Percentiles rank a stretch among this genome's conserved stretches.
These are phyloP conservation scores for Talaromyces sp. DNA, from an alignment of 2,329 filamentous ascomycete species.

Conservation along the genomic window DNA sequence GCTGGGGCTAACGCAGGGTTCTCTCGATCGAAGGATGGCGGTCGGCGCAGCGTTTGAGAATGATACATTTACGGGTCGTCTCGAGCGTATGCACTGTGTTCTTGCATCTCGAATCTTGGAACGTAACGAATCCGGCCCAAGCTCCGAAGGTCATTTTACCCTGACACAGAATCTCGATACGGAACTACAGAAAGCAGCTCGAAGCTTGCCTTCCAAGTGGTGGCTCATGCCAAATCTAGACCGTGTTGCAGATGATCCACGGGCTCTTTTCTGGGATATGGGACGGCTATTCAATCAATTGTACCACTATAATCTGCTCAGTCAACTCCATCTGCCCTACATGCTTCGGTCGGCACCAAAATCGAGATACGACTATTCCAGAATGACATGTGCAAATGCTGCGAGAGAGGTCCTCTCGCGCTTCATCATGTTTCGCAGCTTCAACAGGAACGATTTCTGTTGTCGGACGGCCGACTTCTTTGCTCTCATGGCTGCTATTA, in stretches of 20 bases:
- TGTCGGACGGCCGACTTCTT: constrained; percentile 30
- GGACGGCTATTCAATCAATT: constrained; percentile 48
- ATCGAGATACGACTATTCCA: constrained; percentile 47
- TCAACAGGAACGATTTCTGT: constrained; percentile 23
- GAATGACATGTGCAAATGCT: constrained; percentile 49
- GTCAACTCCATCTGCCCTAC: constrained; percentile 52
- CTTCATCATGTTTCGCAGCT: constrained; percentile 47
- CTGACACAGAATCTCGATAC: constrained; percentile 47
- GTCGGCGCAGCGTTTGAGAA: constrained; percentile 26
- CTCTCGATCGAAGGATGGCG: constrained; percentile 34
- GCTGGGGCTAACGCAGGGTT: constrained; percentile 39
- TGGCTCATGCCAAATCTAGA: constrained; percentile 41
- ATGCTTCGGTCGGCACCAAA: constrained; percentile 23
- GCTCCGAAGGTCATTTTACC: constrained; percentile 31
- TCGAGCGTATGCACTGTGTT: constrained; percentile 47
- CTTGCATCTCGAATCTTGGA: constrained; percentile 49
- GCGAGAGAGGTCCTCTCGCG: constrained; percentile 51
- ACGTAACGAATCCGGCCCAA: constrained; percentile 39
- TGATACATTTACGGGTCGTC: constrained; percentile 40
- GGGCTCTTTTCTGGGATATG: constrained; percentile 30
- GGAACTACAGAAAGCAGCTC: constrained; percentile 42
- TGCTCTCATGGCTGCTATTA: constrained; percentile 27
- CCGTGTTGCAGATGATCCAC: neutral
- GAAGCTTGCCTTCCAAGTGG: constrained; percentile 46
- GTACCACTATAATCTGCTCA: constrained; percentile 50